Conservation (phyloP, 495 filamentous ascomycete genomes). For the Aspergillus bridgeri region DNA sequence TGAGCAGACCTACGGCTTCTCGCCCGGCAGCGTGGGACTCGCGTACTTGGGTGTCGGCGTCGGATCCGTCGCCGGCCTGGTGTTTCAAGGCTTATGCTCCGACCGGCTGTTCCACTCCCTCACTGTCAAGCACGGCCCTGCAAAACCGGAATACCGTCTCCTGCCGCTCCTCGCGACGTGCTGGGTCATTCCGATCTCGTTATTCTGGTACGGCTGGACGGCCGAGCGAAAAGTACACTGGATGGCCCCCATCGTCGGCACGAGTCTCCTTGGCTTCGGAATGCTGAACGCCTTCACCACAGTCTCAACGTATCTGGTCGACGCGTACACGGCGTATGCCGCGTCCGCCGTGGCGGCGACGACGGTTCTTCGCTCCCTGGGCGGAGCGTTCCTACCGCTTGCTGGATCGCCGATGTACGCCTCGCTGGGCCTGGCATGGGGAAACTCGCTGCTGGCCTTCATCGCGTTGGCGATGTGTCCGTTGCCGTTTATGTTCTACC, state of each 20-base stretch:
- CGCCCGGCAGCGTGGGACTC: slow-evolving; percentile 41
- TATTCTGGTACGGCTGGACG: slow-evolving; percentile 64
- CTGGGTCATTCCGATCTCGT: slow-evolving; percentile 44
- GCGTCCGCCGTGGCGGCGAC: slow-evolving; percentile 51
- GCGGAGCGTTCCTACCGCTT: slow-evolving; percentile 49
- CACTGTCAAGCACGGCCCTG: too few species aligned
- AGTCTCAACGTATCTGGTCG: slow-evolving; percentile 42
- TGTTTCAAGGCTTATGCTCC: too few species aligned
- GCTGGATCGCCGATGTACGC: slow-evolving; percentile 49
- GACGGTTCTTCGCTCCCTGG: slow-evolving; percentile 42
- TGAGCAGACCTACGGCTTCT: slow-evolving; percentile 45
- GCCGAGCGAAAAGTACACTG: slow-evolving; percentile 50
- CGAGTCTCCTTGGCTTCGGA: slow-evolving; percentile 49
- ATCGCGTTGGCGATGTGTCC: slow-evolving; percentile 41
- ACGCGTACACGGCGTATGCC: slow-evolving; percentile 41
- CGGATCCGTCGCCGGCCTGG: slow-evolving; percentile 34
- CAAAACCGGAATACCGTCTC: slow-evolving; percentile 46
- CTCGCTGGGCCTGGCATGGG: slow-evolving; percentile 60
- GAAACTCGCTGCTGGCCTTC: slow-evolving; percentile 56
- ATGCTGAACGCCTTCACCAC: slow-evolving; percentile 55
- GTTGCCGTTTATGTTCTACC: slow-evolving; percentile 35
- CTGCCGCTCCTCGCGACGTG: slow-evolving; percentile 47
- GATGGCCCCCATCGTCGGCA: slow-evolving; percentile 59
- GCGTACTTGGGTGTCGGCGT: slow-evolving; percentile 51
- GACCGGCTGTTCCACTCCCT: too few species aligned